A percentile compares a stretch with the other conserved stretches of the same genome.
Conservation (phyloP, 768 basidiomycete species). For the Lactifluus subvellereus region DNA sequence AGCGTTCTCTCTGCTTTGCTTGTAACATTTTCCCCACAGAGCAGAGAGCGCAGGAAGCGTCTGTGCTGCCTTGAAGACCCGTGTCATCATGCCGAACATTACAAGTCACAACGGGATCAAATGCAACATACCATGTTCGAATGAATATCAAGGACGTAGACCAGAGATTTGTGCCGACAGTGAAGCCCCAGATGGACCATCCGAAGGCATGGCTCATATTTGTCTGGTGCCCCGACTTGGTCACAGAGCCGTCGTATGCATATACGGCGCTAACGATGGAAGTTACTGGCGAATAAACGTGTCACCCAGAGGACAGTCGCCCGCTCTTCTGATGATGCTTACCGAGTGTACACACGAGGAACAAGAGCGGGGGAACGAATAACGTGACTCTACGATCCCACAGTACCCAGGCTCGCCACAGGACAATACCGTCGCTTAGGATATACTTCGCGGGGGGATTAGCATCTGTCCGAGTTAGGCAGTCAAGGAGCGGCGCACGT, state of each 20-base stretch:
- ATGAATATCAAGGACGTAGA: conserved; percentile 14
- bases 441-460: neutral
- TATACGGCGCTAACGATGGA: conserved; percentile 1
- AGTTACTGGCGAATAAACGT: neutral
- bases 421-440: conserved; percentile 10
- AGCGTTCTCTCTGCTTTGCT: neutral
- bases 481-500: neutral
- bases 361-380: neutral
- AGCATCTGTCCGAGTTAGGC: neutral
- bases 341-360: conserved; percentile 7
- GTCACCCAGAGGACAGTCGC: neutral
- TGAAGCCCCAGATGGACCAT: conserved; percentile 1
- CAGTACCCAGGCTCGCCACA: conserved; percentile 17
- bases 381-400: neutral
- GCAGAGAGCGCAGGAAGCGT: neutral
- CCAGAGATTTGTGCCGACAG: conserved; percentile 13
- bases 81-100: neutral
- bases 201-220: neutral
- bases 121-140: conserved; percentile 3
- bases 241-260: neutral
- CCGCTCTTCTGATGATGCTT: neutral
- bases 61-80: conserved; percentile 2
- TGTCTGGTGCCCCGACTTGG: neutral
- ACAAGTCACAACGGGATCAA: no score
- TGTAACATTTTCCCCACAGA: neutral